A percentile compares a stretch with the other conserved stretches of the same genome.
These are phyloP conservation scores for Rhypophila decipiens DNA, from an alignment of 495 filamentous ascomycete genomes.

Conservation along the genomic window DNA sequence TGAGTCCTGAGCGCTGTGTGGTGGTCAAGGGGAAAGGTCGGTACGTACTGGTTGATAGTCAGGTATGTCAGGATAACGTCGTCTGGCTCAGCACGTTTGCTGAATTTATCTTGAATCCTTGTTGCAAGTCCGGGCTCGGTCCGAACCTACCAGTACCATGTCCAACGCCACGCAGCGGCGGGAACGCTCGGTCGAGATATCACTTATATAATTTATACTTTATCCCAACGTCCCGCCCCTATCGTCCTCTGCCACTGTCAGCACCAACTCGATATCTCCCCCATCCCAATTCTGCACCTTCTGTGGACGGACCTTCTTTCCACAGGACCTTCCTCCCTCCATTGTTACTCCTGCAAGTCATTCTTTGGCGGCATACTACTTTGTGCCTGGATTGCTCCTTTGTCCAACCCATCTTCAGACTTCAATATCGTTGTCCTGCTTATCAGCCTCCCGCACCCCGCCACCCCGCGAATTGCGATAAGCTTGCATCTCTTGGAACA, in stretches of 20 bases:
- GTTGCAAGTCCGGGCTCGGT: no score
- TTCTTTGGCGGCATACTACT: not conserved
- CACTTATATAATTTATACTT: not conserved
- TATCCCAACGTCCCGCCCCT: not conserved
- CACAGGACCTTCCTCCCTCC: no score
- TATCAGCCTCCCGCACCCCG: constrained; percentile 11
- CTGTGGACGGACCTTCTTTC: not conserved
- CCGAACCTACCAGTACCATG: no score
- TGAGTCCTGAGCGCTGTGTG: no score
- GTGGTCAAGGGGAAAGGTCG: no score
- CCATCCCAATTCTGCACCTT: not conserved
- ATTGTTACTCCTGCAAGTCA: no score
- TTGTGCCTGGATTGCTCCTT: not conserved
- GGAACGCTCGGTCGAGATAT: no score
- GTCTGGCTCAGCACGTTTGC: no score
- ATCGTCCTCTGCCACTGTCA: not conserved
- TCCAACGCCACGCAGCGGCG: no score
- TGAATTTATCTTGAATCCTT: not conserved
- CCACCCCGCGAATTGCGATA: constrained; percentile 7
- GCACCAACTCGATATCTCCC: not conserved
- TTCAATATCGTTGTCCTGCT: not conserved
- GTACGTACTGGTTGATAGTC: no score
- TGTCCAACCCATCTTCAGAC: not conserved
- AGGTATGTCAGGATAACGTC: not conserved
- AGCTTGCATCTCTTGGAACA: not conserved